These are phyloP conservation scores for Sabuloglossum arenarium DNA, from an alignment of 495 filamentous ascomycete genomes.

Conservation along the genomic window DNA sequence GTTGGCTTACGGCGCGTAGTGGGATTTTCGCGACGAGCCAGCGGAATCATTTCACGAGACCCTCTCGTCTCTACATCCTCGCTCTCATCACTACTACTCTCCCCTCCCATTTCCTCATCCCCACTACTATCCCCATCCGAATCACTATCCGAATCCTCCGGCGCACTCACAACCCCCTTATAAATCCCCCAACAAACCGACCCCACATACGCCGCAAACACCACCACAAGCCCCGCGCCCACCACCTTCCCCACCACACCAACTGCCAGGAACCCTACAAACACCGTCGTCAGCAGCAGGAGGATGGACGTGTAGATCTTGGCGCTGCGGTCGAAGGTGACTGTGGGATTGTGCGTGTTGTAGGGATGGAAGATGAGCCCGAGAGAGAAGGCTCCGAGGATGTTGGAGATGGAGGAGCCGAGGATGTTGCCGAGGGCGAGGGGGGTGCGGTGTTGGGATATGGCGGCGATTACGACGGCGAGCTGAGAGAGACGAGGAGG, in stretches of 20 bases:
- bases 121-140: background rate
- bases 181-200: conserved; percentile 26
- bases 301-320: conserved; percentile 25
- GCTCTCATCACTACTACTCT: background rate
- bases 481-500: conserved; percentile 17
- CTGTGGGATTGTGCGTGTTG: no score
- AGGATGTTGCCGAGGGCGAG: conserved; percentile 35
- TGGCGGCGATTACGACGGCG: conserved; percentile 28
- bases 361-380: conserved; percentile 23
- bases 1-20: background rate
- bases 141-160: conserved; percentile 14
- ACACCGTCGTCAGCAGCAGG: conserved; percentile 20
- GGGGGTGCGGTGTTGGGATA: conserved; percentile 23
- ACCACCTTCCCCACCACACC: conserved; percentile 12
- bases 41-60: background rate
- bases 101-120: background rate
- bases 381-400: conserved; percentile 33
- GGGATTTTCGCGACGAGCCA: background rate
- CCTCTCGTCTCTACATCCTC: background rate
- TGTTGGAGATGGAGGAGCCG: conserved; percentile 33
- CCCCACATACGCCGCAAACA: conserved; percentile 26
- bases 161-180: conserved; percentile 19
- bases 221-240: conserved; percentile 21
- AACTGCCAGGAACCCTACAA: conserved; percentile 17
- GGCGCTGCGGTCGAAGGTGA: conserved; percentile 24